These are phyloP conservation scores for Blastomyces gilchristii DNA, from an alignment of 2,329 filamentous ascomycete species.

Conservation along the genomic window DNA sequence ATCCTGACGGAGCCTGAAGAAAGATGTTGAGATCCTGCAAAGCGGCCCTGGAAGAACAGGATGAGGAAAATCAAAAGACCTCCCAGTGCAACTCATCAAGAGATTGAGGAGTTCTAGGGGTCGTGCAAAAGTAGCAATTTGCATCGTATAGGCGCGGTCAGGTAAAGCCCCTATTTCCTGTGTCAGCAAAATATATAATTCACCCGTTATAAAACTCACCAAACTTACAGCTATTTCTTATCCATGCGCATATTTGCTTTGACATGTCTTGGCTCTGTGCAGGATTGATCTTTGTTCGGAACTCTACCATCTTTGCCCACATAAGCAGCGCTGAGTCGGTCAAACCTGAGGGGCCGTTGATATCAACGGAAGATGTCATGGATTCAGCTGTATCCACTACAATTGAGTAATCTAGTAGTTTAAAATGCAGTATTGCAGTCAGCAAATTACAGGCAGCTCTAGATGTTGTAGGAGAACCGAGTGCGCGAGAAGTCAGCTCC, in stretches of 20 bases:
- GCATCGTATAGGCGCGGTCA: constrained; percentile 57
- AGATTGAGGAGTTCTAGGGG: constrained; percentile 58
- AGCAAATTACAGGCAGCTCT: constrained; percentile 69
- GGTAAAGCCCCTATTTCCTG: constrained; percentile 41
- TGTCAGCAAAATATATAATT: constrained; percentile 6
- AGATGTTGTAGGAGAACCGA: constrained; percentile 60
- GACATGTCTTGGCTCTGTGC: constrained; percentile 57
- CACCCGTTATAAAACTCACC: constrained; percentile 43
- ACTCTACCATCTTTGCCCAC: constrained; percentile 58
- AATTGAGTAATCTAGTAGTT: constrained; percentile 57
- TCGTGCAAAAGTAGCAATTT: constrained; percentile 53
- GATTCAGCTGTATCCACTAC: constrained; percentile 60
- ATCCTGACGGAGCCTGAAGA: constrained; percentile 33
- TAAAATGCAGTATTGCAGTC: constrained; percentile 53
- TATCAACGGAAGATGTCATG: constrained; percentile 65
- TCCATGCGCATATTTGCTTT: constrained; percentile 68
- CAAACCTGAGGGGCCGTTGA: constrained; percentile 67
- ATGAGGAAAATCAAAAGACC: constrained; percentile 23
- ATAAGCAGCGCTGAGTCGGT: constrained; percentile 70
- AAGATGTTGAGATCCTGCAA: constrained; percentile 29
- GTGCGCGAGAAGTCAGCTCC: constrained; percentile 60
- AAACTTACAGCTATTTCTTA: constrained; percentile 71
- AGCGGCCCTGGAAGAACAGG: constrained; percentile 20
- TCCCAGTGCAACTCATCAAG: constrained; percentile 59
- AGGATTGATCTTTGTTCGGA: constrained; percentile 57